phyloP scores from a whole-genome alignment of 192 early-diverging fungal species.

The Martensiomyces pterosporus region DNA sequence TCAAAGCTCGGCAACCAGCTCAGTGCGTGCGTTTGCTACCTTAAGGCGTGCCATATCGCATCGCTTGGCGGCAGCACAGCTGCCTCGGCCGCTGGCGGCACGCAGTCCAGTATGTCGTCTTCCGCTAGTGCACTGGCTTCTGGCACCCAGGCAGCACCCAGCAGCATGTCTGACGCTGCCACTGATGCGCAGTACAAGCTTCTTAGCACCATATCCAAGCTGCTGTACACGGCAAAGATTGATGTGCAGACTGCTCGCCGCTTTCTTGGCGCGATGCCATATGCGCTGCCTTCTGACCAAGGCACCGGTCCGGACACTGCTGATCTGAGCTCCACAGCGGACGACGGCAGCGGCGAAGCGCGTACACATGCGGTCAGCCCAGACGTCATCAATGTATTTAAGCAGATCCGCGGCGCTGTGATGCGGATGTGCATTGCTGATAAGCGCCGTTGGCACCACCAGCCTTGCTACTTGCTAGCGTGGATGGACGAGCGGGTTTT shows the following conservation, averaged over 20 bases:
- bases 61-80: not conserved
- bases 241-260: conserved; percentile 16
- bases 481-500: conserved; percentile 39
- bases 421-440: conserved; percentile 29
- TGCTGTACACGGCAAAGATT: conserved; percentile 7
- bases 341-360: too few relatives aligned
- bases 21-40: conserved; percentile 32
- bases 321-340: too few relatives aligned
- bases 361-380: too few relatives aligned
- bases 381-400: too few relatives aligned
- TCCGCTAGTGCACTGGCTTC: too few relatives aligned
- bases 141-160: too few relatives aligned
- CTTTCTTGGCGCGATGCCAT: conserved; percentile 30
- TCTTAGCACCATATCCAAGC: conserved; percentile 28
- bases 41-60: conserved; percentile 34
- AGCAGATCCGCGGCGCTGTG: conserved; percentile 15
- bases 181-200: conserved; percentile 37
- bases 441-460: conserved; percentile 43
- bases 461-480: conserved; percentile 28
- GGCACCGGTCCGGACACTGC: too few relatives aligned
- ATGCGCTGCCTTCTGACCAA: too few relatives aligned
- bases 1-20: conserved; percentile 23
- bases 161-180: conserved; percentile 10
- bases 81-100: not conserved
- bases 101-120: too few relatives aligned